A percentile compares a stretch with the other conserved stretches of the same genome.
These are phyloP conservation scores for Phaeodactylum tricornutum DNA, from an alignment of 108 stramenopile genomes.

Conservation along the genomic window DNA sequence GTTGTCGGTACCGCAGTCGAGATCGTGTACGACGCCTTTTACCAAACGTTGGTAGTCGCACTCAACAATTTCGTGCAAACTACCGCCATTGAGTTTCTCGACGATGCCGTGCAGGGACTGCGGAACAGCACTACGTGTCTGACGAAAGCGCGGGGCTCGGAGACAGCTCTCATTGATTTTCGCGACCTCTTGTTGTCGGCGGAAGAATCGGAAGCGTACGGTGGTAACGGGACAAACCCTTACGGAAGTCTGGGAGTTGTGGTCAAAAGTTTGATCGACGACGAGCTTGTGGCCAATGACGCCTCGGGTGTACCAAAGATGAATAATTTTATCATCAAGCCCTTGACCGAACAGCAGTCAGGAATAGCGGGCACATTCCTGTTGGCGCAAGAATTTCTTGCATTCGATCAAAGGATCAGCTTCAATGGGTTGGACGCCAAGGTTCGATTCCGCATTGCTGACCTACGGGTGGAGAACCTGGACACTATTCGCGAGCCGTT, in stretches of 20 bases:
- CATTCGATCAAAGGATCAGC: conserved; percentile 18
- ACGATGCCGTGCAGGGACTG: conserved; percentile 32
- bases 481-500: conserved; percentile 50
- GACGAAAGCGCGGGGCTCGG: no score
- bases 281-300: conserved; percentile 34
- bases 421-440: conserved; percentile 55
- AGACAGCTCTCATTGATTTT: conserved; percentile 30
- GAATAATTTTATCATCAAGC: conserved; percentile 40
- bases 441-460: conserved; percentile 30
- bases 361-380: conserved; percentile 30
- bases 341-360: conserved; percentile 36
- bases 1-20: conserved; percentile 27
- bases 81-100: neutral
- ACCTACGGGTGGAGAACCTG: conserved; percentile 43
- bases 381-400: conserved; percentile 16
- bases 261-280: conserved; percentile 20
- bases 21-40: conserved; percentile 23
- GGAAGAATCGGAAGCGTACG: conserved; percentile 14
- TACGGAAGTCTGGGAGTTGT: conserved; percentile 49
- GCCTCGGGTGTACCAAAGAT: conserved; percentile 35
- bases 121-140: conserved; percentile 26
- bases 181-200: conserved; percentile 43
- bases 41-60: conserved; percentile 10
- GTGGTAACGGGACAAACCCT: conserved; percentile 29
- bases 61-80: conserved; percentile 1